These are phyloP conservation scores for Ascochyta viciae-villosae DNA, from an alignment of 2,329 filamentous ascomycete species.

Conservation along the genomic window DNA sequence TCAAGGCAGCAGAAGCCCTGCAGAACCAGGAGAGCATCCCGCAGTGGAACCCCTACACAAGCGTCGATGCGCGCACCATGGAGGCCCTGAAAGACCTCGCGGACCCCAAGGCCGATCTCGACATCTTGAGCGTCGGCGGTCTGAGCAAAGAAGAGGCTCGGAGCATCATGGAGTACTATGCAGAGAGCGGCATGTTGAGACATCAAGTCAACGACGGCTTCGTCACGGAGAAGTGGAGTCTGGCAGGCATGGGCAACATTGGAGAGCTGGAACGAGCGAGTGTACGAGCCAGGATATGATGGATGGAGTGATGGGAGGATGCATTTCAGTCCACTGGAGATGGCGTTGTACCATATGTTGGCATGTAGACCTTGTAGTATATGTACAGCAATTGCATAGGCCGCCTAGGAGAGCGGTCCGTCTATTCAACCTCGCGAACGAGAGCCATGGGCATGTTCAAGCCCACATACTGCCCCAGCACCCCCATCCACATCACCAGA, in stretches of 20 bases:
- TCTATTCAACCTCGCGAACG: conserved; percentile 12
- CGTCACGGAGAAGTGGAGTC: conserved; percentile 82
- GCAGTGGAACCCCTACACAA: conserved; percentile 60
- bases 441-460: conserved; percentile 78
- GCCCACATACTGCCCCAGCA: conserved; percentile 81
- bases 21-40: conserved; percentile 47
- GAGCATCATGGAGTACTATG: conserved; percentile 91
- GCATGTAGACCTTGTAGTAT: conserved; percentile 28
- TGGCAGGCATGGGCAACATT: conserved; percentile 81
- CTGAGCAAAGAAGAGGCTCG: conserved; percentile 77
- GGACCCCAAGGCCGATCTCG: conserved; percentile 42
- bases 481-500: conserved; percentile 86
- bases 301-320: not conserved
- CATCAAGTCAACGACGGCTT: conserved; percentile 71
- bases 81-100: conserved; percentile 52
- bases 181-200: conserved; percentile 80
- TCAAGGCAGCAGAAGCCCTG: conserved; percentile 60
- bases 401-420: not conserved
- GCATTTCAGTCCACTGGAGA: no score
- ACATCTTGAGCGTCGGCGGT: conserved; percentile 66
- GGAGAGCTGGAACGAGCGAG: conserved; percentile 82
- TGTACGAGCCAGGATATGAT: conserved; percentile 47
- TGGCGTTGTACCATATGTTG: conserved; percentile 26
- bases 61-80: conserved; percentile 61
- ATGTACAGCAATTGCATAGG: conserved; percentile 25